Conservation (phyloP, 2,329 filamentous ascomycete genomes). For the Coniella lustricola region DNA sequence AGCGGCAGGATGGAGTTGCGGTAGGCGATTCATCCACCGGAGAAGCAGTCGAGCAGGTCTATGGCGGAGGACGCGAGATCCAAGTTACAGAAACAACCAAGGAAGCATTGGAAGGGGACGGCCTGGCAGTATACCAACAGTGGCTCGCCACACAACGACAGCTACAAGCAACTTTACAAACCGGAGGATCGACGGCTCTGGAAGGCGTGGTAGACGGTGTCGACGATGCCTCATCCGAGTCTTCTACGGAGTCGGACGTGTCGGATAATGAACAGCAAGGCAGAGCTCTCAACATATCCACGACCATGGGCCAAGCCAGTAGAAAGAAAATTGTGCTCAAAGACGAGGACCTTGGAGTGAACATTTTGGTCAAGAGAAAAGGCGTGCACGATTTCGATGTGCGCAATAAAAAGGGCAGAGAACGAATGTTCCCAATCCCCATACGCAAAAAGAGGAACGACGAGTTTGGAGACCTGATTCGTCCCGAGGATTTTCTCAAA, state of each 20-base stretch:
- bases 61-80: conserved; percentile 56
- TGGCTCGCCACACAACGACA: conserved; percentile 85
- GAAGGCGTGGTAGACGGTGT: conserved; percentile 66
- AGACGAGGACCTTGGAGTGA: conserved; percentile 87
- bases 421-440: conserved; percentile 85
- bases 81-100: conserved; percentile 55
- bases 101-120: conserved; percentile 64
- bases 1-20: conserved; percentile 56
- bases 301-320: conserved; percentile 73
- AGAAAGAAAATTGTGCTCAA: conserved; percentile 80
- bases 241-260: conserved; percentile 79
- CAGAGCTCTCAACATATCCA: conserved; percentile 81
- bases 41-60: conserved; percentile 59
- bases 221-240: conserved; percentile 80
- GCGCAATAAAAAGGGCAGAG: conserved; percentile 81
- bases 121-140: conserved; percentile 79
- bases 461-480: conserved; percentile 90
- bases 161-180: conserved; percentile 72
- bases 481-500: conserved; percentile 86
- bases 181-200: conserved; percentile 58
- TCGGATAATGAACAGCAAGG: conserved; percentile 88
- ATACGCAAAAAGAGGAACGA: conserved; percentile 68
- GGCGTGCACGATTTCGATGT: conserved; percentile 93
- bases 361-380: conserved; percentile 80
- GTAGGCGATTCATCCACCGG: conserved; percentile 47